Conservation (phyloP, 164 flowering plant species). For the Warburgia ugandensis region DNA sequence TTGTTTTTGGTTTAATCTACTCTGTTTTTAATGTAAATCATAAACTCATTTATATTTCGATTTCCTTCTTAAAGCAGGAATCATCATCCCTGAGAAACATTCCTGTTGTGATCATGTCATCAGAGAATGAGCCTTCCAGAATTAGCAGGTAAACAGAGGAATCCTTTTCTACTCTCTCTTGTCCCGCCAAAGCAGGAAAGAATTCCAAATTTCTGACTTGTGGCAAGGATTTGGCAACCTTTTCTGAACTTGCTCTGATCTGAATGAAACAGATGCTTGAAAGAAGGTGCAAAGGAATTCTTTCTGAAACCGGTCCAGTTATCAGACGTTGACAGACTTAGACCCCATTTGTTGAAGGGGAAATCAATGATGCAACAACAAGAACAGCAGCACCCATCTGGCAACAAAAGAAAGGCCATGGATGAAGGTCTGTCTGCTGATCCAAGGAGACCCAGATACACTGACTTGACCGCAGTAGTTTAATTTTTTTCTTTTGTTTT, state of each 20-base stretch:
- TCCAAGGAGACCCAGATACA: conserved; percentile 49
- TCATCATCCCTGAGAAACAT: conserved; percentile 68
- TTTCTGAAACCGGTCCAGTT: conserved; percentile 64
- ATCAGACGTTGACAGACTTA: conserved; percentile 60
- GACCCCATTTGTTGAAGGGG: conserved; percentile 55
- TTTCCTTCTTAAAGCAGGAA: conserved; percentile 35
- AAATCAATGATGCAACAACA: conserved; percentile 21
- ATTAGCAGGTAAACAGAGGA: conserved; percentile 57
- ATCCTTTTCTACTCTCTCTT: background rate
- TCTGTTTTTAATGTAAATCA: background rate
- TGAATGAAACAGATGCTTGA: conserved; percentile 62
- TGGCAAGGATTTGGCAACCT: background rate
- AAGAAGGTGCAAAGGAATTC: conserved; percentile 90
- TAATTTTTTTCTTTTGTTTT: no score
- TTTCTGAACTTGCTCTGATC: background rate
- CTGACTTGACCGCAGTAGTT: conserved; percentile 20
- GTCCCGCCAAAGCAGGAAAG: background rate
- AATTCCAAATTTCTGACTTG: background rate
- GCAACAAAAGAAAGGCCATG: conserved; percentile 44
- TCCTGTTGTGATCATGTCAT: conserved; percentile 97
- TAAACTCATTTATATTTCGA: background rate
- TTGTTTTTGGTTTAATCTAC: background rate
- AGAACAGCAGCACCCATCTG: conserved; percentile 9
- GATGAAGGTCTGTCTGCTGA: conserved; percentile 49
- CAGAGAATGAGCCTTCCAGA: conserved; percentile 86